These are phyloP conservation scores for Penicillium sp. DNA, from an alignment of 2,329 filamentous ascomycete species.

Conservation along the genomic window DNA sequence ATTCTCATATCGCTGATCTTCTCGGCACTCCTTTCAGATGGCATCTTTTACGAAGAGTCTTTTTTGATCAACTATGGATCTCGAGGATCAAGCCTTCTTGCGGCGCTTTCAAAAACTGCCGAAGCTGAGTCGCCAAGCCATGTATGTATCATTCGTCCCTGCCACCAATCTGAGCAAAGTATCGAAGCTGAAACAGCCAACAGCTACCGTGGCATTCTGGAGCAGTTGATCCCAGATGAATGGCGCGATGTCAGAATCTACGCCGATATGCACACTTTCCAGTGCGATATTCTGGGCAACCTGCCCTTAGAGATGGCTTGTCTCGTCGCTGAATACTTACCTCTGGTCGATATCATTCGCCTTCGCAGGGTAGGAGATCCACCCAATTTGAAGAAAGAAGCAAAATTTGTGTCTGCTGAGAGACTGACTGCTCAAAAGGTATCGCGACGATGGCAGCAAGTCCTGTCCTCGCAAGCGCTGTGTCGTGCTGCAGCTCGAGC, in stretches of 20 bases:
- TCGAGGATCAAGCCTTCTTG: conserved; percentile 11
- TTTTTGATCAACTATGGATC: conserved; percentile 1
- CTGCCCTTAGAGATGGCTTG: conserved; percentile 37
- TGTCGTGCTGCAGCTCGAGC: conserved; percentile 19
- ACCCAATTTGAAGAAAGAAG: background rate
- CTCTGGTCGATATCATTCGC: conserved; percentile 30
- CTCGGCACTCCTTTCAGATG: background rate
- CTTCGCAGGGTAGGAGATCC: conserved; percentile 30
- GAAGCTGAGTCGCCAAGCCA: conserved; percentile 23
- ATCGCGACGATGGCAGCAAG: conserved; percentile 34
- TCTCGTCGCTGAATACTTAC: conserved; percentile 29
- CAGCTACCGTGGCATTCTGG: conserved; percentile 33
- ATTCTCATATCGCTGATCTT: background rate
- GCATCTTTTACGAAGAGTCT: background rate
- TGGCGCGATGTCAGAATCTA: conserved; percentile 33
- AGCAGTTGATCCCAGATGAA: conserved; percentile 30
- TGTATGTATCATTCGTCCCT: conserved; percentile 7
- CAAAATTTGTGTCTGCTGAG: background rate
- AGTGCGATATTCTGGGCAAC: conserved; percentile 36
- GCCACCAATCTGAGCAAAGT: background rate
- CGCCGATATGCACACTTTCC: conserved; percentile 25
- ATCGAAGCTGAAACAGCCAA: background rate
- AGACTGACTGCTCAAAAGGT: conserved; percentile 25
- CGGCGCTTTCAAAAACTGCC: conserved; percentile 25
- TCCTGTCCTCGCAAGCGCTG: conserved; percentile 31